Base-by-base conservation (phyloP, 495 filamentous ascomycete genomes). In the Trichocladium antarcticum region DNA sequence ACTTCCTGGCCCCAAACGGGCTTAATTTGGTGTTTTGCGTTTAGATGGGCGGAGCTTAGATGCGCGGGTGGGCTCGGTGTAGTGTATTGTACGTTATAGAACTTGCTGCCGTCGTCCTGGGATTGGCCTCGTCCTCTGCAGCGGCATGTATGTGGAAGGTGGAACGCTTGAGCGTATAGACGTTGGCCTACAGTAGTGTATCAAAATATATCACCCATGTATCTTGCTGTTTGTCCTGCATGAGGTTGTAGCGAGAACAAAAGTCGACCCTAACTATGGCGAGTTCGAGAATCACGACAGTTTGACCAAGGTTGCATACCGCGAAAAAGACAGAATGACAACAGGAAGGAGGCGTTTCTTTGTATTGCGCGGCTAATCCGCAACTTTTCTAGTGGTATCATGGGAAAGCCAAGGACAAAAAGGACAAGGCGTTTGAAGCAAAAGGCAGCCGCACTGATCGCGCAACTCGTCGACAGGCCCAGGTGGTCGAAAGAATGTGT, bases 321-420 rank as follows among this genome's bases (percentile, higher is more conserved):
- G n/a, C n/a, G n/a, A n/a, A 39, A 5, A 14, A 39, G 16, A 6
- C 14, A 8, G 1, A 19, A 14, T 9, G 34, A 37, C 10, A 10
- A 29, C 19, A 37, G 31, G 11, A 10, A 27, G 20, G 31, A 21
- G 28, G 11, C n/a, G 21, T 42, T 42, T 1, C 29, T 42, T 49
- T 49, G 31, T 17, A 21, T 15, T 40, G 12, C 22, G 21, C 45
- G 27, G 45, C 45, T 48, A 48, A 15, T 27, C 42, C 46, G 46
- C 49, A 59, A 47, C 28, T 44, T 50, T 54, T 50, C 47, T 44
- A 55, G 42, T 60, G 54, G 57, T 57, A 57, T 60, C 54, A 55
- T 60, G 22, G 48, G 47, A 47, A 41, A 42, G 50, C 37, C 50
- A 47, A 53, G 36, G 35, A 45, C 42, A 8, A 53, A 47, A 39